Base-by-base conservation (phyloP, 306 rosid species). In the Lupinus albus region DNA sequence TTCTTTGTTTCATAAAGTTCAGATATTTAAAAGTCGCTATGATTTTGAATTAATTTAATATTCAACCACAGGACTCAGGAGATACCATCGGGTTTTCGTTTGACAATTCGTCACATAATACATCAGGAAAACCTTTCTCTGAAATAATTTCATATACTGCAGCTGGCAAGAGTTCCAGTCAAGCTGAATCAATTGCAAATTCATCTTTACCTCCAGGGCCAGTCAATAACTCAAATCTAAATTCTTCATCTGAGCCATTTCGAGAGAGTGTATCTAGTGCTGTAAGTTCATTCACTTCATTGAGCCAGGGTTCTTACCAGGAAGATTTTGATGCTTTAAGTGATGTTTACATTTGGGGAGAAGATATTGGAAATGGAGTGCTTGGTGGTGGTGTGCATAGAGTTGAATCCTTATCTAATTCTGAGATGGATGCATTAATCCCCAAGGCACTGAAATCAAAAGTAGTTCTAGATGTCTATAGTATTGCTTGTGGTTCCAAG, bases 231-330 rank as follows among this genome's bases (percentile, higher is more conserved):
- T 75, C 89, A 61, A 82, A 84, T 80, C 89, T 85, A 74, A 86
- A 15, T 76, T 89, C 96, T 64, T 74, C 87, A 59, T 69, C 94
- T 46, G 97, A 93, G 62, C 71, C 81, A 15, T 16, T 83, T 78
- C 96, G 96, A 72, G 88, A 86, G 63, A 93, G 98, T 82, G 79
- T 84, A 78, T 93, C 98, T 41, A 93, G 97, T 82, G 96, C 88
- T 10, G 86, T 93, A 49, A 93, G 97, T 83, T 93, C 96, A 55
- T 93, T 93, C 45, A 93, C 96, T 83, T 93, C 96, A 55, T 93
- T 97, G 54, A 93, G 98, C 76, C 98, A 86, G 78, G 84, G 96
- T 59, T 93, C 98, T 63, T 82, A 53, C 70, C 88, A 78, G 15
- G 97, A 93, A 63, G 97, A 93, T 76, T 80, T 86, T 75, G 98